Evolutionary conservation across 2,329 filamentous ascomycete genomes (phyloP).

Genomic region (Corniculantispora saksenae): DNA sequence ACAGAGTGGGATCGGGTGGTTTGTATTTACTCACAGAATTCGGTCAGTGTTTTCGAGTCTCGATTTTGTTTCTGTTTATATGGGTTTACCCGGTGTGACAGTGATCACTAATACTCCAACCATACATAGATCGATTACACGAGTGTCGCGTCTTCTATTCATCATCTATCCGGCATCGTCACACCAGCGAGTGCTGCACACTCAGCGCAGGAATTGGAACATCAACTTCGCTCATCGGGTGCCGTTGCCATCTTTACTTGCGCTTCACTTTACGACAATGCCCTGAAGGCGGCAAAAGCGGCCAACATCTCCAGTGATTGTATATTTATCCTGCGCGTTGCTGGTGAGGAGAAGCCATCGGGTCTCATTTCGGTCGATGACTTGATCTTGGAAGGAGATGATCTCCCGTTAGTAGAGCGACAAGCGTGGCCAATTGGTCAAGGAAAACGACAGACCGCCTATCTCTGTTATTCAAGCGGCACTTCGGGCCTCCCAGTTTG

Average conservation of each 20-base stretch:
- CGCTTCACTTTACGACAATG: slow-evolving; percentile 62
- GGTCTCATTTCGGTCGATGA: slow-evolving; percentile 67
- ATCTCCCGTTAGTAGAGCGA: slow-evolving; percentile 53
- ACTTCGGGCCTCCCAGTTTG: slow-evolving; percentile 75
- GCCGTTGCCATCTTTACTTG: slow-evolving; percentile 74
- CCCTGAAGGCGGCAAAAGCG: slow-evolving; percentile 64
- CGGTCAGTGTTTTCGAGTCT: slow-evolving; percentile 49
- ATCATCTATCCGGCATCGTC: slow-evolving; percentile 72
- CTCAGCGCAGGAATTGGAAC: slow-evolving; percentile 66
- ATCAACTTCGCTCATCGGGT: slow-evolving; percentile 69
- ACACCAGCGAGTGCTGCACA: slow-evolving; percentile 77
- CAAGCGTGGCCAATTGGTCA: slow-evolving; percentile 65
- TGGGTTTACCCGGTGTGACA: no score
- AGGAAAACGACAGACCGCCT: slow-evolving; percentile 68
- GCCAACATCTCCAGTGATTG: slow-evolving; percentile 62
- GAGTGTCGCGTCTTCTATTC: slow-evolving; percentile 71
- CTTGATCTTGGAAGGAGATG: slow-evolving; percentile 61
- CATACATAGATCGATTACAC: slow-evolving; percentile 78
- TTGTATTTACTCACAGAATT: slow-evolving; percentile 77
- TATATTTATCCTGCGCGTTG: slow-evolving; percentile 70
- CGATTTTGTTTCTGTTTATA: no score
- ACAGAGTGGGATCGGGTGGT: slow-evolving; percentile 82
- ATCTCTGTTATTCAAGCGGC: slow-evolving; percentile 78
- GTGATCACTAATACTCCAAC: no score
- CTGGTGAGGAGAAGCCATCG: slow-evolving; percentile 52